A percentile compares a stretch with the other conserved stretches of the same genome.
Evolutionary conservation across 164 flowering plant species (phyloP).

Genomic region (Nymphaea thermarum): DNA sequence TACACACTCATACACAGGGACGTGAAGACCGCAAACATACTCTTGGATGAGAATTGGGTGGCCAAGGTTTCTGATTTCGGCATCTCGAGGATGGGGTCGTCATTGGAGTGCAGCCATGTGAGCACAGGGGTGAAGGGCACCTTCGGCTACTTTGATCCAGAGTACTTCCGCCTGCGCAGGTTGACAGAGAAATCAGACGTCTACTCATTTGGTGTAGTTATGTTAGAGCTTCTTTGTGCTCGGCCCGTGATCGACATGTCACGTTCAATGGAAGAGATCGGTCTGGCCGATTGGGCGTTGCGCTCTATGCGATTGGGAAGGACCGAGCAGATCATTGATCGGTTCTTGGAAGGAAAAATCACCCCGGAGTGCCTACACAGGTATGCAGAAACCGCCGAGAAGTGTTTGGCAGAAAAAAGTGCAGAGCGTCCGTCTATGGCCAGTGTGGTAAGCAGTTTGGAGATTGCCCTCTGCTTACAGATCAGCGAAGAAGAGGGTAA

Average conservation of each 20-base stretch:
- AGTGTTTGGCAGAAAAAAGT: too few species aligned
- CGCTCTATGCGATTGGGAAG: too few species aligned
- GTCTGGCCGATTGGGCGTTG: too few species aligned
- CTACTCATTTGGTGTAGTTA: constrained; percentile 3
- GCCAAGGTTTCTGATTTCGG: constrained; percentile 50
- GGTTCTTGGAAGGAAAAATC: too few species aligned
- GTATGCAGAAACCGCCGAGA: too few species aligned
- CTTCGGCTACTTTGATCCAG: constrained; percentile 4
- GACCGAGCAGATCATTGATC: too few species aligned
- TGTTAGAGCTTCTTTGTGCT: constrained; percentile 63
- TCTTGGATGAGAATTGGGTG: constrained; percentile 25
- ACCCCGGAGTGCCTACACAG: too few species aligned
- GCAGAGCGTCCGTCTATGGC: too few species aligned
- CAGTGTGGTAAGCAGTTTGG: too few species aligned
- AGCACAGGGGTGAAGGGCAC: neutral
- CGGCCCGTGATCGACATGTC: constrained; percentile 58
- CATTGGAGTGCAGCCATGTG: neutral
- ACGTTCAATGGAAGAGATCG: constrained; percentile 7
- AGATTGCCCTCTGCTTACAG: too few species aligned
- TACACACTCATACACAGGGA: constrained; percentile 18
- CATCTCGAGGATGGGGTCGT: constrained; percentile 22
- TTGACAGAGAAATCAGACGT: constrained; percentile 1
- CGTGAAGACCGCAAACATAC: constrained; percentile 28
- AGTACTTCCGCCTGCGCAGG: neutral
- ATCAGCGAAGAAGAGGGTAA: too few species aligned